These are phyloP conservation scores for Hyaloperonospora arabidopsidis DNA, from an alignment of 352 stramenopile genomes.

Conservation along the genomic window DNA sequence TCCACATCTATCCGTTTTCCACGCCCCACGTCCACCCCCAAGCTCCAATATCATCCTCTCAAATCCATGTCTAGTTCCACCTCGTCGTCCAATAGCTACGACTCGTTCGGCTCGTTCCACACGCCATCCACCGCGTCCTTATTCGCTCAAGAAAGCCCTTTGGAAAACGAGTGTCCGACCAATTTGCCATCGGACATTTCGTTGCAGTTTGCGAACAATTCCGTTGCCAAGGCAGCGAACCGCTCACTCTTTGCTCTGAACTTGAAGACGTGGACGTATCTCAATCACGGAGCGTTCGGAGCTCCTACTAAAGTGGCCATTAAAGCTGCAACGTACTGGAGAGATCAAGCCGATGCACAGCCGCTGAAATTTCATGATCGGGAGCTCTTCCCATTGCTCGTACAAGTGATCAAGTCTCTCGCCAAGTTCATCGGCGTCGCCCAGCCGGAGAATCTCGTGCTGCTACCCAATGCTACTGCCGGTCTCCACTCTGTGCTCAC, in stretches of 20 bases:
- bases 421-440: slow-evolving; percentile 51
- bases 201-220: slow-evolving; percentile 16
- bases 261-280: slow-evolving; percentile 76
- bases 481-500: slow-evolving; percentile 83
- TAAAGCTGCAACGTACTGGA: slow-evolving; percentile 69
- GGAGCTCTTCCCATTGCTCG: slow-evolving; percentile 86
- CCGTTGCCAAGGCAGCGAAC: slow-evolving; percentile 22
- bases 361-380: slow-evolving; percentile 90
- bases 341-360: slow-evolving; percentile 73
- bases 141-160: slow-evolving; percentile 32
- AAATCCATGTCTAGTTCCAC: slow-evolving; percentile 8
- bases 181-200: too few relatives aligned
- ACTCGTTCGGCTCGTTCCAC: slow-evolving; percentile 77
- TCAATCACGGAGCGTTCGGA: slow-evolving; percentile 93
- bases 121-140: slow-evolving; percentile 44
- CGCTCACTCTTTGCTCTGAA: slow-evolving; percentile 49
- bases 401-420: slow-evolving; percentile 70
- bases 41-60: slow-evolving; percentile 5
- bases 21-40: slow-evolving; percentile 4
- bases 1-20: not conserved
- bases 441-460: slow-evolving; percentile 49
- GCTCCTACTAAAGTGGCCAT: slow-evolving; percentile 59
- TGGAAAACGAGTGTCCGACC: too few relatives aligned
- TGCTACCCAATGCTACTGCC: slow-evolving; percentile 86
- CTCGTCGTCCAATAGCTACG: slow-evolving; percentile 31